Evolutionary conservation across 257 asterid species (phyloP).

Genomic region (Plantago major): DNA sequence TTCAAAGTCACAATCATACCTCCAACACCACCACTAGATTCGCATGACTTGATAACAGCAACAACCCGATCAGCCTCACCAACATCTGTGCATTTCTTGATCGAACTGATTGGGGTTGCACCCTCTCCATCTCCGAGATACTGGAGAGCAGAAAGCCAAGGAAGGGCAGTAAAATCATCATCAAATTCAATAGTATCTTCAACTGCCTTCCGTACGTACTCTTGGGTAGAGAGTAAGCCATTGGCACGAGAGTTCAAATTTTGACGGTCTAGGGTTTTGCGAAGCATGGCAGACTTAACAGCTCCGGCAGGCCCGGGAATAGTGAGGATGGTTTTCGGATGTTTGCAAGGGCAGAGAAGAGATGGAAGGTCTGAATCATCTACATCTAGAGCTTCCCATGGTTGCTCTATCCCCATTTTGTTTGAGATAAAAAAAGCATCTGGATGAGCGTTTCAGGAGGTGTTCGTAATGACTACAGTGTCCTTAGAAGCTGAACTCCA

Average conservation of each 20-base stretch:
- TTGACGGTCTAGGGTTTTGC: constrained; percentile 17
- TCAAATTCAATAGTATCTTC: constrained; percentile 67
- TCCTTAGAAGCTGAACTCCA: no score
- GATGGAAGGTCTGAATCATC: constrained; percentile 92
- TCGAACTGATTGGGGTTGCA: constrained; percentile 53
- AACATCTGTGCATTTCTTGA: constrained; percentile 42
- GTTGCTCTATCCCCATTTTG: constrained; percentile 27
- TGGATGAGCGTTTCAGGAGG: no score
- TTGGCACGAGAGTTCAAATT: constrained; percentile 16
- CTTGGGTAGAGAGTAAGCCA: constrained; percentile 53
- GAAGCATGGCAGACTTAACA: constrained; percentile 16
- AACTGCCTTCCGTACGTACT: constrained; percentile 65
- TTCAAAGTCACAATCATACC: constrained; percentile 68
- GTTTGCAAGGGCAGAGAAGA: constrained; percentile 89
- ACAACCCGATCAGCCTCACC: constrained; percentile 66
- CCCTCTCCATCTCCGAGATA: constrained; percentile 55
- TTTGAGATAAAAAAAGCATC: constrained; percentile 48
- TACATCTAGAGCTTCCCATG: constrained; percentile 79
- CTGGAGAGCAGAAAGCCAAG: constrained; percentile 74
- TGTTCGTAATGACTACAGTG: no score
- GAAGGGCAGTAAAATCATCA: constrained; percentile 50
- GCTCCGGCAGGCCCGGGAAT: constrained; percentile 20
- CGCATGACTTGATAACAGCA: constrained; percentile 72
- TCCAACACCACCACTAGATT: constrained; percentile 61
- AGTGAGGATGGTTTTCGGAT: constrained; percentile 27